A percentile compares a stretch with the other conserved stretches of the same genome.
Conservation (phyloP, 2,329 filamentous ascomycete genomes). For the Colletotrichum costaricense region DNA sequence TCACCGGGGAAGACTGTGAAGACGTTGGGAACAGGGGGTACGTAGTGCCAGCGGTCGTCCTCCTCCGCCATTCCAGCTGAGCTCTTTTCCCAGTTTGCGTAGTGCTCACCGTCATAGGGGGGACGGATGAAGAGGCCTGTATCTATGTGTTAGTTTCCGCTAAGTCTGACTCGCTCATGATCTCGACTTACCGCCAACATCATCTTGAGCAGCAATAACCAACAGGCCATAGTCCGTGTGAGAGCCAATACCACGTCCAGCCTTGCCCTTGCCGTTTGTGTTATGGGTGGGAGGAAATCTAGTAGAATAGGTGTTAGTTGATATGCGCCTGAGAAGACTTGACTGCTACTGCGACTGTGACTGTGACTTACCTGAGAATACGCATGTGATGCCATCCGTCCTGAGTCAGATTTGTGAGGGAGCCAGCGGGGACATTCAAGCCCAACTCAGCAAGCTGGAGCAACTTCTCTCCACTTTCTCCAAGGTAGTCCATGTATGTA, state of each 20-base stretch:
- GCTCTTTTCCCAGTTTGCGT: conserved; percentile 58
- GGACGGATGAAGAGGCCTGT: conserved; percentile 58
- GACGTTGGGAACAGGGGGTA: conserved; percentile 55
- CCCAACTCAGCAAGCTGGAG: conserved; percentile 58
- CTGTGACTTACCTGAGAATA: conserved; percentile 51
- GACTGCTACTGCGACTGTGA: background rate
- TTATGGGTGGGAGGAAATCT: conserved; percentile 47
- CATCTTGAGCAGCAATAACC: conserved; percentile 61
- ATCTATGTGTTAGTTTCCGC: background rate
- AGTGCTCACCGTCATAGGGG: conserved; percentile 51
- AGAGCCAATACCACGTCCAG: conserved; percentile 61
- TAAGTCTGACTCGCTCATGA: background rate
- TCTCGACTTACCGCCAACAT: conserved; percentile 54
- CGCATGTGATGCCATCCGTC: conserved; percentile 65
- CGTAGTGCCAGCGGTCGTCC: conserved; percentile 58
- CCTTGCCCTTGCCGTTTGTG: conserved; percentile 61
- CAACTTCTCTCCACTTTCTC: conserved; percentile 55
- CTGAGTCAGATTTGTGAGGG: conserved; percentile 53
- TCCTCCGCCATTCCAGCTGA: conserved; percentile 57
- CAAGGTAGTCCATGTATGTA: conserved; percentile 54
- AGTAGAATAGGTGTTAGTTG: background rate
- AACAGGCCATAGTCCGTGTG: conserved; percentile 65
- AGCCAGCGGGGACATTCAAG: conserved; percentile 51
- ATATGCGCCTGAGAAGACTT: background rate
- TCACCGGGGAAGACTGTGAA: conserved; percentile 64